Evolutionary conservation across 1,284 basidiomycete species (phyloP).

Genomic region (Rhodotorula sp.): DNA sequence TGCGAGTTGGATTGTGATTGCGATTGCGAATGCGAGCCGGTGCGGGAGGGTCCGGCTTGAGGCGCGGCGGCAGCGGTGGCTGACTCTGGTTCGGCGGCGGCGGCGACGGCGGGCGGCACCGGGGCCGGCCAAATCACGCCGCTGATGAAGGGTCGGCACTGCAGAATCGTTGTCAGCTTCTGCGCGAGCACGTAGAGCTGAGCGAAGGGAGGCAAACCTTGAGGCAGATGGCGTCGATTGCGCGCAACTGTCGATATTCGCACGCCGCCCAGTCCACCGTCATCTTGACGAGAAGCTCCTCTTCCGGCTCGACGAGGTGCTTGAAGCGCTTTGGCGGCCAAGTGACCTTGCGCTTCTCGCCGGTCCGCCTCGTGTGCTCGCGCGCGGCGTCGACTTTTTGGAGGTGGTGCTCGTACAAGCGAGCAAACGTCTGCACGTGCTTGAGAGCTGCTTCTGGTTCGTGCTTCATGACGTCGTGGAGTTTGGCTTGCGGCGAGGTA

Average conservation of each 20-base stretch:
- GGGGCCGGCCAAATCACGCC: neutral
- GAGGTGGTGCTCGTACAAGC: neutral
- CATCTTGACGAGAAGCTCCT: neutral
- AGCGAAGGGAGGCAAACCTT: slow-evolving; percentile 3
- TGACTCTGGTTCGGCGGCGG: neutral
- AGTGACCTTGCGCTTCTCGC: neutral
- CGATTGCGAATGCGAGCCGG: neutral
- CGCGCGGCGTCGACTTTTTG: neutral
- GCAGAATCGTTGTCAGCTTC: neutral
- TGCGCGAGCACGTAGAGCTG: neutral
- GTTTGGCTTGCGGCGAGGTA: neutral
- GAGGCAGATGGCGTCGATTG: neutral
- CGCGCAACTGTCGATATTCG: neutral
- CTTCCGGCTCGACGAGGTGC: neutral
- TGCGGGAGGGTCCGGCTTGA: too few relatives aligned
- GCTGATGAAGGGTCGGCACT: neutral
- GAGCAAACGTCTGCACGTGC: neutral
- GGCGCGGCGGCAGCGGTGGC: neutral
- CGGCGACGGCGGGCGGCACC: neutral
- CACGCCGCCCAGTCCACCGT: slow-evolving; percentile 6
- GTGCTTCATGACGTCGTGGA: neutral
- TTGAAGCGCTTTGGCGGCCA: slow-evolving; percentile 1
- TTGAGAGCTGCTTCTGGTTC: neutral
- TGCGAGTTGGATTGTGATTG: slow-evolving; percentile 6
- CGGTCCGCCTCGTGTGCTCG: neutral